These are phyloP conservation scores for Fraxinus cuspidata DNA, from an alignment of 257 asterid genomes.

Conservation along the genomic window DNA sequence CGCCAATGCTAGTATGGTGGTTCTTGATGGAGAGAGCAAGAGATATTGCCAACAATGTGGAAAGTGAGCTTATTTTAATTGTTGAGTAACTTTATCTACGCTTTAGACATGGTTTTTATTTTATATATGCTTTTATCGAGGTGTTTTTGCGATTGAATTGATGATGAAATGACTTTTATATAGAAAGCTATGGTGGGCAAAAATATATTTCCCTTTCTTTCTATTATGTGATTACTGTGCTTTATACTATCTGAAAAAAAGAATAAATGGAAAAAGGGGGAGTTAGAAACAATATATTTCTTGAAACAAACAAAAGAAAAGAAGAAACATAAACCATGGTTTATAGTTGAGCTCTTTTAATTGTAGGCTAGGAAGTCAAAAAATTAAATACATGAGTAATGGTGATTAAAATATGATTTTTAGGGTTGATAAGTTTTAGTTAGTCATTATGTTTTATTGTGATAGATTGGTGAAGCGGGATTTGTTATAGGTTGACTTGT, in stretches of 20 bases:
- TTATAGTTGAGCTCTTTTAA: not conserved
- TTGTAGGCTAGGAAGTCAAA: not conserved
- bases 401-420: not conserved
- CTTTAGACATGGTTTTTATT: not conserved
- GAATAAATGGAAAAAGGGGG: not conserved
- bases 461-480: not conserved
- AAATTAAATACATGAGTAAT: not conserved
- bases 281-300: too few species aligned
- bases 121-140: not conserved
- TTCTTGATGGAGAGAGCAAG: constrained; percentile 79
- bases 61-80: constrained; percentile 34
- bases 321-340: too few species aligned
- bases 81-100: not conserved
- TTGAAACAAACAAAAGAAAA: too few species aligned
- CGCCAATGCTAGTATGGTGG: constrained; percentile 70
- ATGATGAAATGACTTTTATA: not conserved
- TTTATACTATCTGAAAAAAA: too few species aligned
- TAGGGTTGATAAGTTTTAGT: not conserved
- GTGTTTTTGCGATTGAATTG: not conserved
- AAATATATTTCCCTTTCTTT: too few species aligned
- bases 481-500: not conserved
- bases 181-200: not conserved
- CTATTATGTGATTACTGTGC: too few species aligned
- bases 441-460: not conserved
- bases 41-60: constrained; percentile 88